Conservation (phyloP, 768 basidiomycete genomes). For the Solioccasus polychromus region DNA sequence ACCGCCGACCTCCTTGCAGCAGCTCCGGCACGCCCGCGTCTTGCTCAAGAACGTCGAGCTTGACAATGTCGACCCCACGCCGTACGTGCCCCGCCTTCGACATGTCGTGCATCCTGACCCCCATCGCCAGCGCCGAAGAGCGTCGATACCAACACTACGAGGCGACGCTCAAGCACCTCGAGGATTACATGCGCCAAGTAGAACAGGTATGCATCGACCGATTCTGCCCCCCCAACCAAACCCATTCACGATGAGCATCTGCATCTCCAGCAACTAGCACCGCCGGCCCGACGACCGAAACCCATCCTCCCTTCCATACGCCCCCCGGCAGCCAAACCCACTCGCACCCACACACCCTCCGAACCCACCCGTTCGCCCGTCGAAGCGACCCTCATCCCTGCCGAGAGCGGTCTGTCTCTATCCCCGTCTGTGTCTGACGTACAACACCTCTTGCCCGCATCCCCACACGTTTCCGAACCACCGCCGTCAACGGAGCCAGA, state of each 20-base stretch:
- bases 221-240: neutral
- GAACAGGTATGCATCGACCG: slow-evolving; percentile 57
- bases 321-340: slow-evolving; percentile 30
- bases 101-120: neutral
- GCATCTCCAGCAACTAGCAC: slow-evolving; percentile 39
- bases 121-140: slow-evolving; percentile 36
- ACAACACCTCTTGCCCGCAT: slow-evolving; percentile 39
- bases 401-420: slow-evolving; percentile 13
- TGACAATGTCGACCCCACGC: slow-evolving; percentile 41
- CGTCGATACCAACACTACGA: slow-evolving; percentile 46
- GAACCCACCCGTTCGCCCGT: slow-evolving; percentile 10
- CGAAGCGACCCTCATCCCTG: slow-evolving; percentile 24
- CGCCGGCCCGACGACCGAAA: slow-evolving; percentile 37
- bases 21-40: slow-evolving; percentile 54
- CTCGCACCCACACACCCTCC: neutral
- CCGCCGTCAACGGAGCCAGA: slow-evolving; percentile 10
- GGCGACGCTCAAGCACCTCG: slow-evolving; percentile 52
- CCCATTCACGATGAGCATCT: neutral
- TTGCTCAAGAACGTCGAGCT: slow-evolving; percentile 58
- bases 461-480: slow-evolving; percentile 21
- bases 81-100: slow-evolving; percentile 33
- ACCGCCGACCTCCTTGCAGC: slow-evolving; percentile 11
- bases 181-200: slow-evolving; percentile 48
- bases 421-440: slow-evolving; percentile 15
- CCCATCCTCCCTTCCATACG: slow-evolving; percentile 57